Evolutionary conservation across 768 basidiomycete genomes (phyloP), one percentile per base, ranked within the genome.

Genomic region (Boletus edulis): DNA sequence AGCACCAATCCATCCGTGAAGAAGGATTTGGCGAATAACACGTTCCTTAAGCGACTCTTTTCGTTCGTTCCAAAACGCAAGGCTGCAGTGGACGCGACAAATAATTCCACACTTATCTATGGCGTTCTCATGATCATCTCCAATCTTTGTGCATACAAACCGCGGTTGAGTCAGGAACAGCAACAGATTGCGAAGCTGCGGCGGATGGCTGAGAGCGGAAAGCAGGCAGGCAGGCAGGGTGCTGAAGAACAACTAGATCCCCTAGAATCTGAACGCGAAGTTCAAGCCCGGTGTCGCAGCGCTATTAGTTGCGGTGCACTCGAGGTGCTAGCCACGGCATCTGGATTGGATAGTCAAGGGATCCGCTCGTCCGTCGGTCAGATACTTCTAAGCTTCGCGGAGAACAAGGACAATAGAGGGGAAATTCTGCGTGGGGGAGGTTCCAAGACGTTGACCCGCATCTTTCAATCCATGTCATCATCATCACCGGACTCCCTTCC

Each of bases 351-450:
- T 54, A 94, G 91, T 60, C 69, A 69, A 37, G 81, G 84, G 13
- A 79, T 90, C 18, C 80, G 87, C 49, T 62, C 78, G 17, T 73
- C 75, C 22, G 74, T 84, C 11, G 87, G 85, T 10, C 84, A 80
- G 57, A 75, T 86, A 9, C 73, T 91, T 53, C 74, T 95, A 49
- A 83, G 78, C 60, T 75, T 97, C 39, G 78, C 89, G 20, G 89
- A 91, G 64, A 88, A 89, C 62, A 85, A 85, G 62, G 83, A 82
- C 12, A 87, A 89, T 57, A 76, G 95, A 68, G 87, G 91, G 17
- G 79, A 77, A 58, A 82, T 94, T 17, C 72, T 96, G 37, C 87
- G 87, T 67, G 80, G 81, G 47, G 94, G 94, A 22, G 91, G 93
- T 3, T 83, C 83, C 14, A 91, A 87, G 69, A 80, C 84, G 44